Conservation (phyloP, 208 protist genomes). For the Phytomonas francai region DNA sequence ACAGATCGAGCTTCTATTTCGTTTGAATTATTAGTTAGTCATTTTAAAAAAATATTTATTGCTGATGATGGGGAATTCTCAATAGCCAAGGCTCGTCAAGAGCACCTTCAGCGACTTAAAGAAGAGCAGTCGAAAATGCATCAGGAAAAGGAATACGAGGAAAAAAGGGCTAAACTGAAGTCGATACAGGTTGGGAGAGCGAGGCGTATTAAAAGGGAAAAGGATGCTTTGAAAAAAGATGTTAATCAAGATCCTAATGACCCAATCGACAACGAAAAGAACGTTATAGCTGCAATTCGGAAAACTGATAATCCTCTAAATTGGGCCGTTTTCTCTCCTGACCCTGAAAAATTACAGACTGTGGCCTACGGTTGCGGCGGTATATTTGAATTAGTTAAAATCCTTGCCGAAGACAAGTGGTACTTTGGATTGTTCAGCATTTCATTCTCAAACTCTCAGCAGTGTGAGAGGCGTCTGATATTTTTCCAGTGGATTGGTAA, state of each 20-base stretch:
- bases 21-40: constrained; percentile 52
- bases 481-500: constrained; percentile 85
- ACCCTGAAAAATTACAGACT: constrained; percentile 33
- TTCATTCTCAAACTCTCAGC: constrained; percentile 33
- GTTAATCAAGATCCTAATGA: neutral
- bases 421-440: constrained; percentile 80
- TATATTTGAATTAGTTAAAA: constrained; percentile 71
- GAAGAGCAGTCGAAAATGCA: constrained; percentile 63
- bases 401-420: constrained; percentile 64
- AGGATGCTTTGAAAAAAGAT: neutral
- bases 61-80: constrained; percentile 68
- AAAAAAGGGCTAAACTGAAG: constrained; percentile 3
- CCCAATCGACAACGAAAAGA: neutral
- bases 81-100: constrained; percentile 62
- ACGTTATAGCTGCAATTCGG: constrained; percentile 24
- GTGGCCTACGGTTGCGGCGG: constrained; percentile 46
- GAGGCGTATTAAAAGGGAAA: constrained; percentile 12
- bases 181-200: constrained; percentile 14
- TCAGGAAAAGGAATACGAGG: constrained; percentile 17
- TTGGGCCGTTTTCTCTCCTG: constrained; percentile 67
- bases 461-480: constrained; percentile 42
- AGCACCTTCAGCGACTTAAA: constrained; percentile 49
- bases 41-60: constrained; percentile 67
- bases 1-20: constrained; percentile 53
- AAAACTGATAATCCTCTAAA: constrained; percentile 66